Percentiles rank a stretch among this genome's conserved stretches.
These are phyloP conservation scores for Candida alai DNA, from an alignment of 805 yeast genomes.

Conservation along the genomic window DNA sequence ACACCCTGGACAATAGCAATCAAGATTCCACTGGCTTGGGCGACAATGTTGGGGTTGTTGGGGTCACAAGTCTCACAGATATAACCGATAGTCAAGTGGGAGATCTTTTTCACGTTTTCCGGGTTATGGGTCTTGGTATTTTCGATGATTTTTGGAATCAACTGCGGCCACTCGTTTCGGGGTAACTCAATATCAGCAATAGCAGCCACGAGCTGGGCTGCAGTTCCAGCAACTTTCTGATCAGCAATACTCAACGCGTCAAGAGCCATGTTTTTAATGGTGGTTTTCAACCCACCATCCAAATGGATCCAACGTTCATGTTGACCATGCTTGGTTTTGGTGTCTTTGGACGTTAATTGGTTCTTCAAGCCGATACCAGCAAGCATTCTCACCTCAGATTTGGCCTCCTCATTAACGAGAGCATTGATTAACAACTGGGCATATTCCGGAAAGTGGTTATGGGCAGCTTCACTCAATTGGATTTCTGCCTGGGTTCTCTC, in stretches of 20 bases:
- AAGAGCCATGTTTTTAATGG: slow-evolving; percentile 60
- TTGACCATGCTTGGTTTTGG: slow-evolving; percentile 51
- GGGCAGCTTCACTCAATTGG: slow-evolving; percentile 66
- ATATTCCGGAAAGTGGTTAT: slow-evolving; percentile 73
- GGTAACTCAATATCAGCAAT: slow-evolving; percentile 96
- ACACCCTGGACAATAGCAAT: slow-evolving; percentile 98
- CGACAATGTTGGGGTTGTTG: slow-evolving; percentile 63
- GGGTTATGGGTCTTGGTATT: slow-evolving; percentile 80
- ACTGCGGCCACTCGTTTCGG: slow-evolving; percentile 79
- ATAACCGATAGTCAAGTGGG: slow-evolving; percentile 86
- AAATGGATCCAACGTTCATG: slow-evolving; percentile 73
- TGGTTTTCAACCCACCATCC: slow-evolving; percentile 49
- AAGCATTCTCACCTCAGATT: slow-evolving; percentile 81
- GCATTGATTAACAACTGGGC: slow-evolving; percentile 66
- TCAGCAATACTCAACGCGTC: slow-evolving; percentile 60
- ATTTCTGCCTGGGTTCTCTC: slow-evolving; percentile 76
- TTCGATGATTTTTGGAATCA: slow-evolving; percentile 78
- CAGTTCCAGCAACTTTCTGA: slow-evolving; percentile 78
- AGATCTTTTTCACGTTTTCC: slow-evolving; percentile 77
- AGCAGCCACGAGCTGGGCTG: slow-evolving; percentile 94
- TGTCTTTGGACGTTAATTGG: slow-evolving; percentile 79
- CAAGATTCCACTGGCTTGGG: slow-evolving; percentile 86
- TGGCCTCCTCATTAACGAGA: slow-evolving; percentile 59
- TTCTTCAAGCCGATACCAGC: slow-evolving; percentile 88
- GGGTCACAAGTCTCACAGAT: slow-evolving; percentile 96